A percentile compares a stretch with the other conserved stretches of the same genome.
These are phyloP conservation scores for Sporothrix euskadiensis DNA, from an alignment of 2,329 filamentous ascomycete species.

Conservation along the genomic window DNA sequence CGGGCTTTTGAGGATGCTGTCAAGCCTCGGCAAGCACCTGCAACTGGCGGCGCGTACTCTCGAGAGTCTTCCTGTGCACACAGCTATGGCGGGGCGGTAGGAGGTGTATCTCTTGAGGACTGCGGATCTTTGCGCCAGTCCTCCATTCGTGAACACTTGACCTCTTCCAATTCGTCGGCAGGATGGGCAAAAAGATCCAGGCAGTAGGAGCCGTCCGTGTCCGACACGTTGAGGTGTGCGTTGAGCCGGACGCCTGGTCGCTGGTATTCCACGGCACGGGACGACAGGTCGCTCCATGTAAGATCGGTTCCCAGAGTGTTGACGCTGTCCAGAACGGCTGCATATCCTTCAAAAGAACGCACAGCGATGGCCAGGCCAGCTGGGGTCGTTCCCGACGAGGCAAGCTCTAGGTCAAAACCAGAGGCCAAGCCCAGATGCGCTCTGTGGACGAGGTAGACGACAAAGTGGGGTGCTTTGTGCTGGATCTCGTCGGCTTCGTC, in stretches of 20 bases:
- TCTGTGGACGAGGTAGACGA: background rate
- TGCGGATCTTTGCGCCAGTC: background rate
- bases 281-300: background rate
- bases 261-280: background rate
- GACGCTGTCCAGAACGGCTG: background rate
- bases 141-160: background rate
- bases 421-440: background rate
- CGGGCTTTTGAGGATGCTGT: slow-evolving; percentile 40
- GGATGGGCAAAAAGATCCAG: background rate
- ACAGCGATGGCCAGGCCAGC: background rate
- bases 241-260: background rate
- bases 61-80: slow-evolving; percentile 37
- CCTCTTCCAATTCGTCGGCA: background rate
- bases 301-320: background rate
- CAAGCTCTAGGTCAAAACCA: background rate
- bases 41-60: slow-evolving; percentile 38
- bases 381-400: background rate
- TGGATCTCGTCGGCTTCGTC: background rate
- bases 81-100: slow-evolving; percentile 1
- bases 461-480: background rate
- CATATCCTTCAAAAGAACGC: background rate
- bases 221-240: background rate
- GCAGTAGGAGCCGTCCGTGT: background rate
- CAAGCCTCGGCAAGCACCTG: slow-evolving; percentile 40
- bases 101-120: background rate